Base-by-base conservation (phyloP, 768 basidiomycete genomes). In the Infundibulicybe gibba region DNA sequence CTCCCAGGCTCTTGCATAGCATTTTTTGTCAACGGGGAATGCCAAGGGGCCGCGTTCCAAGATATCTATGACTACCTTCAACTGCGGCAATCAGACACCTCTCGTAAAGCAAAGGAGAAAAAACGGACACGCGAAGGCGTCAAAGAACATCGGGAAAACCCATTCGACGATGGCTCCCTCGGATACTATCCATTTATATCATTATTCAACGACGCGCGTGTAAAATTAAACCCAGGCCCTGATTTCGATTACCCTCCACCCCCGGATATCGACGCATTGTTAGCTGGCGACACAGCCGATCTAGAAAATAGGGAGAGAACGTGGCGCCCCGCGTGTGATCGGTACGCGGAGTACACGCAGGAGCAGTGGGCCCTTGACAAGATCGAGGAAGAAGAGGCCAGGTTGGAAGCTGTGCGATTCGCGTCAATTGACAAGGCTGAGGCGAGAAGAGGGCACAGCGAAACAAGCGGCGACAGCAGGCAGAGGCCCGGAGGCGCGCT, bases 181-280 rank as follows among this genome's bases (percentile, higher is more conserved):
- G 97, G 97, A 1, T 99, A 99, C 66, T 98, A 93, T 62, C 93
- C 95, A 0, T 85, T 97, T 69, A 80, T 97, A 53, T 95, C 92
- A 3, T 72, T 95, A 32, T 99, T 92, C 71, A 94, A 94, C 57
- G 85, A 87, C 49, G 95, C 91, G 0, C 80, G 81, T 49, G 87
- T 94, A 11, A 76, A 64, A 40, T 74, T 95, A 48, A 97, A 99
- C 60, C 81, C 94, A 14, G 97, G 97, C 0, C 97, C 97, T 0
- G 63, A 85, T 50, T 98, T 94, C 56, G 77, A 80, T 6, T 89
- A 76, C 55, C 79, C 88, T 1, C 94, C 93, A 2, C 90, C 90
- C 1, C 65, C 74, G 6, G 85, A 94, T 53, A 78, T 94, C 54
- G 90, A 92, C 50, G 72, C 76, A 3, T 55, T 84, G 14, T 74